phyloP scores from a whole-genome alignment of 1,284 basidiomycete species.

The Meira miltonrushii region DNA sequence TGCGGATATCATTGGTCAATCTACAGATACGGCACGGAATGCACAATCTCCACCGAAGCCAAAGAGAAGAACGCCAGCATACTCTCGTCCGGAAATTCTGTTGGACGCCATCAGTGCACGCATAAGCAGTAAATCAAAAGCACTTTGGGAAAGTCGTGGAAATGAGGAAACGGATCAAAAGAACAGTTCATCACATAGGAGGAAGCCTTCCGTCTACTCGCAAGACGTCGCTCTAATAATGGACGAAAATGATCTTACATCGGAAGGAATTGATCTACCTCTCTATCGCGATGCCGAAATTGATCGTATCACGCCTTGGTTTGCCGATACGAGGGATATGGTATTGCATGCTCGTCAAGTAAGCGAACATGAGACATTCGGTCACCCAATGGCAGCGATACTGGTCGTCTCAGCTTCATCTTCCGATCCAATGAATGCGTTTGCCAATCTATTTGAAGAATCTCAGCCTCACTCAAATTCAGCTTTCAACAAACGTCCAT shows the following conservation, averaged over 20 bases:
- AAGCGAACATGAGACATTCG: conserved; percentile 34
- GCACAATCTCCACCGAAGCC: conserved; percentile 1
- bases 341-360: conserved; percentile 24
- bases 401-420: conserved; percentile 38
- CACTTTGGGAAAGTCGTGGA: conserved; percentile 19
- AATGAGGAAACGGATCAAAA: background rate
- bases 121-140: conserved; percentile 30
- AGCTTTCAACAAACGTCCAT: conserved; percentile 34
- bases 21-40: conserved; percentile 6
- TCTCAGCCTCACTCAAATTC: conserved; percentile 10
- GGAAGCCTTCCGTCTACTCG: conserved; percentile 2
- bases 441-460: conserved; percentile 44
- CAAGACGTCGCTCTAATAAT: background rate
- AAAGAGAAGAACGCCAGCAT: conserved; percentile 11
- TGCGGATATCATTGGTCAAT: conserved; percentile 10
- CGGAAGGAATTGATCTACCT: background rate
- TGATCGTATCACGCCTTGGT: conserved; percentile 35
- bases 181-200: background rate
- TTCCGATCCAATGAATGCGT: conserved; percentile 48
- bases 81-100: conserved; percentile 19
- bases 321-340: conserved; percentile 26
- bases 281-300: conserved; percentile 17
- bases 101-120: conserved; percentile 31
- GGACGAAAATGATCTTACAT: too few relatives aligned
- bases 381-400: conserved; percentile 29